Evolutionary conservation across 768 basidiomycete species (phyloP), one percentile per base, ranked within the genome.

Genomic region (Russula ochroleuca): DNA sequence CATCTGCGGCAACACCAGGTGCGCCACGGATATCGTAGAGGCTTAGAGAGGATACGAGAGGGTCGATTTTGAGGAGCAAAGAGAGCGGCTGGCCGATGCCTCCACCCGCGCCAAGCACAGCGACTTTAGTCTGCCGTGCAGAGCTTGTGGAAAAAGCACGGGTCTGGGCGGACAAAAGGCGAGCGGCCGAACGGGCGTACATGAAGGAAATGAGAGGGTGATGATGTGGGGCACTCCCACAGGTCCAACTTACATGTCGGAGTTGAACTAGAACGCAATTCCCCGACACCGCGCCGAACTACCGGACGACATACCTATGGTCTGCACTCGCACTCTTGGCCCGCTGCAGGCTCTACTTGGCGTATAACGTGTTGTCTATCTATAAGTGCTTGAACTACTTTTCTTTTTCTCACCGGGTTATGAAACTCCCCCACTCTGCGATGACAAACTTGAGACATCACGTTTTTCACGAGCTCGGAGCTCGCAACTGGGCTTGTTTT

Each of bases 61-160:
- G 93, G 81, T 99, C 90, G 69, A 79, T 84, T 83, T 98, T 98
- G 75, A 98, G 86, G 68, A 97, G 82, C 68, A 98, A 79, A 53
- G 94, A 96, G 71, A 98, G 80, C 73, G 96, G 95, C 77, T 98
- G 96, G 75, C 96, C 96, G 75, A 98, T 98, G 77, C 96, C 96
- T 82, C 96, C 96, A 71, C 93, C 96, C 66, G 97, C 97, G 71
- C 96, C 96, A 75, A 97, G 91, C 65, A 99, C 95, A 56, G 91
- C 90, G 75, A 97, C 96, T 80, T 94, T 95, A 69, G 86, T 87
- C 67, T 81, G 82, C 71, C 86, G 83, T 50, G 85, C 73, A 28
- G 83, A 79, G 25, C 87, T 86, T 31, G 90, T 86, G 52, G 90
- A 92, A 80, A 94, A 93, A 59, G 82, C 77, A 72, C 88, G 85